Base-by-base conservation (phyloP, 345 rosid genomes). In the Viola odorata region DNA sequence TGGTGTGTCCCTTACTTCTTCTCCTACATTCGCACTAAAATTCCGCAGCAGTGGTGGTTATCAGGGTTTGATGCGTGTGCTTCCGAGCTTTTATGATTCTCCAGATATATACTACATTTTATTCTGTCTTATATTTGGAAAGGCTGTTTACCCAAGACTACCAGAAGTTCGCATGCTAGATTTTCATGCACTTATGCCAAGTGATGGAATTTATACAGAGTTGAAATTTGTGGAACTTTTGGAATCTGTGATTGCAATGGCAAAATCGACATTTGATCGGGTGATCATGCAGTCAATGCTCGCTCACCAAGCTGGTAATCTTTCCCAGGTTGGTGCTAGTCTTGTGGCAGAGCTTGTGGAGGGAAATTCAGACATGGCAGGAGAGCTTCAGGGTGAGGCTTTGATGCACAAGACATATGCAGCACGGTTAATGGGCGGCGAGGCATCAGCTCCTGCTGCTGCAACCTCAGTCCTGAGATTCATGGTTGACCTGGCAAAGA, bases 301-400 rank as follows among this genome's bases (percentile, higher is more conserved):
- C 66, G 99, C 97, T 69, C 85, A 85, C 51, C 85, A 95, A 77
- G 81, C 89, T 62, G 99, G 99, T 45, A 88, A 76, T 80, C 86
- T 91, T 75, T 86, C 97, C 66, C 95, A 82, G 80, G 74, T 85
- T 68, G 84, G 91, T 78, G 86, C 91, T 55, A 83, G 90, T 77
- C 88, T 94, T 72, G 86, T 87, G 58, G 95, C 96, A 69, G 95
- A 95, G 78, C 95, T 95, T 70, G 83, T 90, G 57, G 97, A 91
- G 75, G 96, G 89, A 67, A 75, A 88, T 71, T 78, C 81, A 51
- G 97, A 95, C 77, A 86, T 81, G 89, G 84, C 88, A 45, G 99
- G 95, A 70, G 97, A 88, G 77, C 97, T 95, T 76, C 99, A 91
- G 80, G 99, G 99, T 74, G 99, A 95, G 79, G 99, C 99, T 77